Evolutionary conservation across 1,284 basidiomycete genomes (phyloP), one percentile per base, ranked within the genome.

Genomic region (Sutorius eximius): DNA sequence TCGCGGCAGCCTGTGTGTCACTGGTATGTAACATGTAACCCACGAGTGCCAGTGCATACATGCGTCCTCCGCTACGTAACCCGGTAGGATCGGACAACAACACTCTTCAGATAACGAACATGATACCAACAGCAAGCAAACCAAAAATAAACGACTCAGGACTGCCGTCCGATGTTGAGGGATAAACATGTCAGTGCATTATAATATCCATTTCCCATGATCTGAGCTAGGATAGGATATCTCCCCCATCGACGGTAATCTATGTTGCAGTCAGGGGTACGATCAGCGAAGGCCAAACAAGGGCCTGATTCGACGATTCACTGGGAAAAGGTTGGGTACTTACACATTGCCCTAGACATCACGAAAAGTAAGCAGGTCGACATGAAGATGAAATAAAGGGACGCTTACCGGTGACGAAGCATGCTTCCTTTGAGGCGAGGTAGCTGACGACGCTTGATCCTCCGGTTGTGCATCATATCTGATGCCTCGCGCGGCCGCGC

Each of bases 381-480:
- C 13, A 15, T 30, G 11, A 20, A 20, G n/a, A 15, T 30, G 43
- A 9, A 20, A 20, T 6, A 8, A 41, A 41, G 1, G 9, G 11
- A 41, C 15, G 15, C 41, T 33, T 22, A 3, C 51, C 41, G 1
- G 40, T 41, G 40, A 41, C 22, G 24, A 24, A 41, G 9, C 22
- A 20, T 5, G 40, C 40, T 24, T 18, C 42, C 11, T 29, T 67
- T 2, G 71, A 73, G 13, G 68, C 70, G 15, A 75, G 62, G 65
- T 70, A 74, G 9, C 27, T 53, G 70, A 69, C 11, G 74, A 72
- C 20, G 73, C 68, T 69, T 18, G 72, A 49, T 75, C 72, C 48
- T 72, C 68, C 16, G 72, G 69, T 54, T 66, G 59, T 51, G 73
- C 73, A 20, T 68, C 67, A 72, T 42, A 27, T 42, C 27, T 27